Evolutionary conservation across 768 basidiomycete species (phyloP), one percentile per base, ranked within the genome.

Genomic region (Trametes maxima): DNA sequence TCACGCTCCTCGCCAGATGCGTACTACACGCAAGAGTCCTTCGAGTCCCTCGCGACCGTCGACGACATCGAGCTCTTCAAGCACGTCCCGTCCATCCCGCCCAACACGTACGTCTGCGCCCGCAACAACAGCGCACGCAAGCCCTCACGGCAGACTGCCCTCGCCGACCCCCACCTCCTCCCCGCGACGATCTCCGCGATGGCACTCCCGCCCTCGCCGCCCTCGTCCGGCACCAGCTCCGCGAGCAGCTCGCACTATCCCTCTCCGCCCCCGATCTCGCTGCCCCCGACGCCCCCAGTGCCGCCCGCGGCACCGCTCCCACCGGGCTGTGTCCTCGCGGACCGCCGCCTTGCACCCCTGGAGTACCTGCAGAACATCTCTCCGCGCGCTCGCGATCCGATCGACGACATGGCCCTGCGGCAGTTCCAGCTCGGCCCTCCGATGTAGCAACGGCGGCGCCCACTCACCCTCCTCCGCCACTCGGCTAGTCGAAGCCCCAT

Each of bases 21-120:
- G 10, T 92, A 92, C 74, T 91, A 86, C 68, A 89, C 86, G 0
- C 80, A 85, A 43, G 85, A 87, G 33, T 82, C 85, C 0, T 70
- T 84, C 35, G 79, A 86, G 53, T 74, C 76, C 52, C 78, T 92
- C 21, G 73, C 69, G 47, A 86, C 83, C 2, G 80, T 92, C 45
- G 81, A 88, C 53, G 83, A 89, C 51, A 73, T 83, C 44, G 82
- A 84, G 13, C 72, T 78, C 44, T 79, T 92, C 47, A 78, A 80
- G 11, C 67, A 70, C 37, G 69, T 92, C 22, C 69, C 73, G 25
- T 17, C 7, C 7, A 85, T 87, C 39, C 89, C 90, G 0, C 71
- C 72, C 4, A 85, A 84, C 19, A 80, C 75, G 57, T 92, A 92
- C 65, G 80, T 77, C 62, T 87, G 87, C 66, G 89, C 89, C 5